Percentiles rank a stretch among this genome's conserved stretches.
phyloP scores from a whole-genome alignment of 2,329 filamentous ascomycete genomes.

The Chlorencoelia australis region DNA sequence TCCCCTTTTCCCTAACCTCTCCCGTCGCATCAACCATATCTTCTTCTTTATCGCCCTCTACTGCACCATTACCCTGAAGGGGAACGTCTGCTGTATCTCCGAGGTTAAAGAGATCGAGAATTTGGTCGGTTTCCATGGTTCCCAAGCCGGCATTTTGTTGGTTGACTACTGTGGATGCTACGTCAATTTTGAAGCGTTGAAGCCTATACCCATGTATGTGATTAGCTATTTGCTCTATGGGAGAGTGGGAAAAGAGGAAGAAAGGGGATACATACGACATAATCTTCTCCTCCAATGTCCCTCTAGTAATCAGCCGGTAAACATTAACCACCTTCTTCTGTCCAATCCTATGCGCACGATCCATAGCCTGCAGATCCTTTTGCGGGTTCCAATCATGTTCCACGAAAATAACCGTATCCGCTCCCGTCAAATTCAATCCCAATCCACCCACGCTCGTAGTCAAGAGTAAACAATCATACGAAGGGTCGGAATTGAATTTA shows the following conservation, averaged over 20 bases:
- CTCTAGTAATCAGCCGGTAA: slow-evolving; percentile 89
- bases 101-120: slow-evolving; percentile 90
- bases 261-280: slow-evolving; percentile 48
- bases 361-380: slow-evolving; percentile 98
- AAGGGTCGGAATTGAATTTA: slow-evolving; percentile 95
- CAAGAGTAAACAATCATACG: slow-evolving; percentile 85
- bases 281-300: slow-evolving; percentile 97
- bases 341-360: slow-evolving; percentile 92
- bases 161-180: slow-evolving; percentile 95
- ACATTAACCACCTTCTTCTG: slow-evolving; percentile 99
- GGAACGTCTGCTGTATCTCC: slow-evolving; percentile 66
- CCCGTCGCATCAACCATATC: slow-evolving; percentile 93
- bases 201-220: slow-evolving; percentile 44
- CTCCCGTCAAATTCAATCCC: slow-evolving; percentile 89
- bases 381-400: slow-evolving; percentile 99
- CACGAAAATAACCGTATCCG: slow-evolving; percentile 97
- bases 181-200: slow-evolving; percentile 98
- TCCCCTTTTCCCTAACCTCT: slow-evolving; percentile 85
- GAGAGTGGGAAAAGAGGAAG: not conserved
- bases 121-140: slow-evolving; percentile 96
- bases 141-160: slow-evolving; percentile 92
- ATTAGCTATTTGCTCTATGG: not conserved
- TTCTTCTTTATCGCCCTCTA: slow-evolving; percentile 55
- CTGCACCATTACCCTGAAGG: slow-evolving; percentile 42
- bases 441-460: slow-evolving; percentile 94